Evolutionary conservation across 352 stramenopile species (phyloP), one percentile per base, ranked within the genome.

Genomic region (Globisporangium uncinulatum): DNA sequence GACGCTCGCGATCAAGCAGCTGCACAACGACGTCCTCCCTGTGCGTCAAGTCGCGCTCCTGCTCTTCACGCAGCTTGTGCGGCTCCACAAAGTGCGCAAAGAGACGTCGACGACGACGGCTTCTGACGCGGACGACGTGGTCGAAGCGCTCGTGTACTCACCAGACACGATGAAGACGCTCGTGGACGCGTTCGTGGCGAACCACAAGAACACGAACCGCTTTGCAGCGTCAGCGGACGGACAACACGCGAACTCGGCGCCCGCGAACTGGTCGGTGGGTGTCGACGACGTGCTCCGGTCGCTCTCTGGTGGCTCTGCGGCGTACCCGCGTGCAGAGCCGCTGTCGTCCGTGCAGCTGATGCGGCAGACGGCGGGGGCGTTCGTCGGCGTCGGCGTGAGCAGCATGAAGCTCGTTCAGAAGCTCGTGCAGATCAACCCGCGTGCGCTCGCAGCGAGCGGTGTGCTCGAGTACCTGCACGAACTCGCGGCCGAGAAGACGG

Each of bases 221-320:
- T 85, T 86, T 57, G 65, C 73, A 14, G 71, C 79, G 10, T 89
- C 82, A 31, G 78, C 80, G 0, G 80, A 91, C 66, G 78, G 80
- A 0, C 78, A 90, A 34, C 79, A 87, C 42, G 75, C 79, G 1
- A 71, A 86, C 48, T 83, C 72, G 11, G 79, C 82, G 0, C 79
- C 82, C 0, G 86, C 73, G 24, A 72, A 87, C 49, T 92, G 83
- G 83, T 89, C 78, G 20, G 83, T 90, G 54, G 83, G 83, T 21
- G 79, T 92, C 24, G 79, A 68, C 32, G 79, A 89, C 37, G 60
- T 89, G 0, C 63, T 90, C 39, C 65, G 67, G 5, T 79, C 79
- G 54, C 54, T 89, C 29, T 78, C 74, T 1, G 74, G 64, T 45
- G 76, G 56, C 17, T 56, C 64, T 0, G 64, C 70, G 17, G 66